Base-by-base conservation (phyloP, 345 rosid genomes). In the Salix exigua region DNA sequence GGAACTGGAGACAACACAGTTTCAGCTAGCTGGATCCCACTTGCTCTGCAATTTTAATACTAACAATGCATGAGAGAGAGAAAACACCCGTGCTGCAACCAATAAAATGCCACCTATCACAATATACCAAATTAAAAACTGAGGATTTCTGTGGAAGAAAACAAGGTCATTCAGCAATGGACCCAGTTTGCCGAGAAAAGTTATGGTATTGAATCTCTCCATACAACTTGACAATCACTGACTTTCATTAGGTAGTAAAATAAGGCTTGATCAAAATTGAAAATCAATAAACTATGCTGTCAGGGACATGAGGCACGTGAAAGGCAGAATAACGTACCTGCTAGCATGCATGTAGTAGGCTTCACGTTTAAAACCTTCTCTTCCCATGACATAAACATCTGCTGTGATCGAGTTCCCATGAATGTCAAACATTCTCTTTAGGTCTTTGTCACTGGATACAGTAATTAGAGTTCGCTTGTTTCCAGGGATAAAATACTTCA, bases 401-500 rank as follows among this genome's bases (percentile, higher is more conserved):
- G 94, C 97, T 7, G 95, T 92, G 68, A 94, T 88, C 0, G 92
- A 88, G 73, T 83, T 88, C 64, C 68, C 85, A 74, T 91, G 91
- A 77, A 88, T 89, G 70, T 88, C 89, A 83, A 83, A 88, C 98
- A 92, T 92, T 83, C 95, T 88, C 72, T 87, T 94, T 71, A 94
- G 84, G 75, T 91, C 94, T 69, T 86, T 90, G 76, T 92, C 97
- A 79, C 83, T 90, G 46, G 90, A 81, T 85, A 94, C 77, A 58
- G 88, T 87, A 75, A 94, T 90, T 70, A 87, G 92, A 1, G 90
- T 92, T 82, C 85, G 86, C 82, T 83, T 86, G 68, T 91, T 92
- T 71, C 92, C 90, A 0, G 98, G 98, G 44, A 94, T 89, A 87
- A 94, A 92, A 85, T 94, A 94, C 89, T 94, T 94, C 75, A 94